A percentile compares a stretch with the other conserved stretches of the same genome.
Conservation (phyloP, 345 rosid genomes). For the Brassica napus region Da-Ae NC_063437.1:2380001-2380500, state of each 20-base stretch:
- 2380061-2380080: constrained; percentile 14
- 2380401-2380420: neutral
- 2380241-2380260: neutral
- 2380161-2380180: constrained; percentile 27
- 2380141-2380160: constrained; percentile 22
- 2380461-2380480: neutral
- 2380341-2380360: neutral
- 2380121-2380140: constrained; percentile 14
- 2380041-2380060: constrained; percentile 7
- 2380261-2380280: neutral
- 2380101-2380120: constrained; percentile 33
- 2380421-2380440: neutral
- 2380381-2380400: neutral
- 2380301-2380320: constrained; percentile 1
- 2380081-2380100: constrained; percentile 12
- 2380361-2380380: neutral
- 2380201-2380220: constrained; percentile 5
- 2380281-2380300: neutral
- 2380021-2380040: neutral
- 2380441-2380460: neutral
- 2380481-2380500: neutral
- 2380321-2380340: neutral
- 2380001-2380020: too few relatives aligned
- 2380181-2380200: constrained; percentile 21
- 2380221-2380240: constrained; percentile 1